A percentile compares a stretch with the other conserved stretches of the same genome.
These are phyloP conservation scores for Apiotrichum gracile DNA, from an alignment of 1,284 basidiomycete species.

Conservation along the genomic window DNA sequence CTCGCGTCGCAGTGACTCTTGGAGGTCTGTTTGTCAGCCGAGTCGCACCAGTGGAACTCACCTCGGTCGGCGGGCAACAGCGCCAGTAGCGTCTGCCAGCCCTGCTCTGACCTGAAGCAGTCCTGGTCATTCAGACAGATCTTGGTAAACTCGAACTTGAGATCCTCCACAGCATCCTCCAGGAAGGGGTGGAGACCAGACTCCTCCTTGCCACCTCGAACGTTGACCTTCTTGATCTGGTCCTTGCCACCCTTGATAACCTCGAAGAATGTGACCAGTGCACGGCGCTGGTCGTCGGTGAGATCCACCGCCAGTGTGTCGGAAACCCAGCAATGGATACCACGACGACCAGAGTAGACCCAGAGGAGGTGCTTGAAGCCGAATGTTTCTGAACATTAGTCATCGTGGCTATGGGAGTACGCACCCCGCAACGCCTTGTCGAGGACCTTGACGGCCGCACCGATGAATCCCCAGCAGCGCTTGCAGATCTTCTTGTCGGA, in stretches of 20 bases:
- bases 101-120: conserved; percentile 65
- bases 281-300: conserved; percentile 83
- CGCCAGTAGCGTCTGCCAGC: conserved; percentile 68
- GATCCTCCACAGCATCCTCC: conserved; percentile 55
- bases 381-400: conserved; percentile 57
- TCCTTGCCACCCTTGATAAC: conserved; percentile 79
- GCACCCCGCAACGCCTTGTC: conserved; percentile 67
- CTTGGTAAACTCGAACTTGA: conserved; percentile 58
- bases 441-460: conserved; percentile 83
- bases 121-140: conserved; percentile 82
- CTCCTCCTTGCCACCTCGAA: conserved; percentile 50
- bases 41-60: conserved; percentile 20
- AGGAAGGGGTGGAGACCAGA: conserved; percentile 64
- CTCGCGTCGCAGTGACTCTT: conserved; percentile 52
- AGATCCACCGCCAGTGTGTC: conserved; percentile 81
- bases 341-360: conserved; percentile 97
- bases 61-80: conserved; percentile 62
- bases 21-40: conserved; percentile 38
- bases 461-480: conserved; percentile 92
- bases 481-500: conserved; percentile 84
- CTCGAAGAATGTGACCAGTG: conserved; percentile 80
- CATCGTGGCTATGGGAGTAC: conserved; percentile 5
- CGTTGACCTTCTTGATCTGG: conserved; percentile 77
- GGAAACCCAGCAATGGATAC: conserved; percentile 97
- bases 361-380: conserved; percentile 75